phyloP scores from a whole-genome alignment of 2,329 filamentous ascomycete species.

The Sordariomycetes sp. region DNA sequence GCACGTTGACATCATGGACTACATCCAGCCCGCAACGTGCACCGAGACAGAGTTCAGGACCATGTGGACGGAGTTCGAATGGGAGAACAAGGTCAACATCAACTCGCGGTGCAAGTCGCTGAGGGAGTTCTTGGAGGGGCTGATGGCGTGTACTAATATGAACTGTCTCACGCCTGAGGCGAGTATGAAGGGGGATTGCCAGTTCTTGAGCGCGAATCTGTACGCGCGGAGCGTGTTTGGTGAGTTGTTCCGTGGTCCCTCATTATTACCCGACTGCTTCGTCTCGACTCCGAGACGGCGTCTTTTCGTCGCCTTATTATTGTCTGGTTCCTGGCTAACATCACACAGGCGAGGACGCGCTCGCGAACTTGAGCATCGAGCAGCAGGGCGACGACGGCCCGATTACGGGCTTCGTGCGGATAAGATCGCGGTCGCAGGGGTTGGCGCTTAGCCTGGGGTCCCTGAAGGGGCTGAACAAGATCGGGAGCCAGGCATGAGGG shows the following conservation, averaged over 20 bases:
- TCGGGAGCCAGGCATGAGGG: constrained; percentile 31
- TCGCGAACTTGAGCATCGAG: constrained; percentile 95
- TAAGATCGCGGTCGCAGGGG: constrained; percentile 92
- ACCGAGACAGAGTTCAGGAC: constrained; percentile 96
- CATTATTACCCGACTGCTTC: too few relatives aligned
- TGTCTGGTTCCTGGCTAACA: not conserved
- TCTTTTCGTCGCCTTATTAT: constrained; percentile 1
- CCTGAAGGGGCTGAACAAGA: constrained; percentile 87
- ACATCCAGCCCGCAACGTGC: constrained; percentile 93
- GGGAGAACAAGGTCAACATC: constrained; percentile 99
- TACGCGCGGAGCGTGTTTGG: constrained; percentile 96
- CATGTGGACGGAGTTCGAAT: constrained; percentile 99
- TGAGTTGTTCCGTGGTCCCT: constrained; percentile 34
- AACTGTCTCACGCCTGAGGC: constrained; percentile 93
- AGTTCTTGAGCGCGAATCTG: constrained; percentile 92
- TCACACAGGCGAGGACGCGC: constrained; percentile 76
- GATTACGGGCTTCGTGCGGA: constrained; percentile 93
- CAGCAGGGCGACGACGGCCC: constrained; percentile 92
- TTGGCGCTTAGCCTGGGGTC: constrained; percentile 87
- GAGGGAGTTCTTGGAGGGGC: constrained; percentile 79
- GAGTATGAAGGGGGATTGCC: constrained; percentile 91
- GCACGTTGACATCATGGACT: constrained; percentile 99
- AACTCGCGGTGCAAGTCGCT: constrained; percentile 91
- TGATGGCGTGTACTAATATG: constrained; percentile 99
- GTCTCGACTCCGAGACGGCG: too few relatives aligned